Percentiles rank a stretch among this genome's conserved stretches.
Evolutionary conservation across 768 basidiomycete genomes (phyloP).

Genomic region (Termitomyces sp.): DNA sequence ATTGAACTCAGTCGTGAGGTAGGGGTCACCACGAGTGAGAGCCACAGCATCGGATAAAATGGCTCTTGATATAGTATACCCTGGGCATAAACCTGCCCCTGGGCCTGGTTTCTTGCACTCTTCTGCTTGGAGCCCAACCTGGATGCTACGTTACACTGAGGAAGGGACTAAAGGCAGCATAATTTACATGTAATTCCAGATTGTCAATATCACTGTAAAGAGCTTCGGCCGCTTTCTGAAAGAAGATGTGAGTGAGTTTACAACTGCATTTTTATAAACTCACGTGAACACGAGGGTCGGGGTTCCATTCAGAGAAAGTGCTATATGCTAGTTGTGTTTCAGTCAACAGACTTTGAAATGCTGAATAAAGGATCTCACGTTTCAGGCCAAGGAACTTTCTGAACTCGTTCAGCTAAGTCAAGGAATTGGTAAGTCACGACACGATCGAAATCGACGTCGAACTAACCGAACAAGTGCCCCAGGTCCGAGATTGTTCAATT

Average conservation of each 20-base stretch:
- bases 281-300: constrained; percentile 49
- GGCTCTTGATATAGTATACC: constrained; percentile 81
- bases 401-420: constrained; percentile 59
- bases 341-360: constrained; percentile 6
- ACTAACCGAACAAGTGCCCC: constrained; percentile 69
- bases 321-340: constrained; percentile 39
- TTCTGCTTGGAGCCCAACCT: constrained; percentile 70
- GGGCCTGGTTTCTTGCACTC: constrained; percentile 56
- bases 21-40: constrained; percentile 74
- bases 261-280: constrained; percentile 10
- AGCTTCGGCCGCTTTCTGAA: constrained; percentile 52
- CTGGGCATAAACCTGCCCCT: constrained; percentile 76
- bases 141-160: not conserved
- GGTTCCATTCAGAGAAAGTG: constrained; percentile 71
- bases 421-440: constrained; percentile 1
- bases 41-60: constrained; percentile 77
- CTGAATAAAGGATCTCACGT: constrained; percentile 31
- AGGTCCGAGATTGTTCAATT: constrained; percentile 59
- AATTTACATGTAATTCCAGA: constrained; percentile 67
- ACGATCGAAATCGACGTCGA: not conserved
- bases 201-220: constrained; percentile 73
- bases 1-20: constrained; percentile 71
- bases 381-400: constrained; percentile 65
- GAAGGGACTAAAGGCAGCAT: not conserved
- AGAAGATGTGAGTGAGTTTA: not conserved